A percentile compares a stretch with the other conserved stretches of the same genome.
These are phyloP conservation scores for Penicillium janthinellum DNA, from an alignment of 2,329 filamentous ascomycete species.

Conservation along the genomic window DNA sequence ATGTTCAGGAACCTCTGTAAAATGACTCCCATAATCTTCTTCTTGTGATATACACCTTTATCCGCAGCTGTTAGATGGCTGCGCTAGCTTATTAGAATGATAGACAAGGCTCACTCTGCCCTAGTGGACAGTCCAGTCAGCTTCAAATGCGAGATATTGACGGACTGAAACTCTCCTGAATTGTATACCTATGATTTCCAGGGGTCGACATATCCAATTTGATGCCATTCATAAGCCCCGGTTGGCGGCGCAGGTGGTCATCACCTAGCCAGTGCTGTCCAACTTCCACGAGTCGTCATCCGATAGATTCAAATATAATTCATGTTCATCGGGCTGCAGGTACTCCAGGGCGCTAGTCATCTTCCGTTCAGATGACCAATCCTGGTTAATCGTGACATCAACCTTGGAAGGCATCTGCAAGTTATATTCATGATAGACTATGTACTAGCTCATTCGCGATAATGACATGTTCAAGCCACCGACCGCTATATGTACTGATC, in stretches of 20 bases:
- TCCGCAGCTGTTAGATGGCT: neutral
- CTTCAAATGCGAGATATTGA: neutral
- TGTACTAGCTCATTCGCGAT: neutral
- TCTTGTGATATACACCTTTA: constrained; percentile 13
- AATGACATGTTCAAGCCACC: neutral
- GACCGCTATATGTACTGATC: neutral
- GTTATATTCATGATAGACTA: neutral
- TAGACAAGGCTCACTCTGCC: neutral
- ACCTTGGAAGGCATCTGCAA: neutral
- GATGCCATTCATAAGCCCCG: too few relatives aligned
- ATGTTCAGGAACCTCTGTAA: constrained; percentile 17
- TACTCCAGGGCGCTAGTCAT: too few relatives aligned
- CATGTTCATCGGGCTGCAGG: too few relatives aligned
- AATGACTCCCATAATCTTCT: constrained; percentile 20
- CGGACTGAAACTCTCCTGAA: neutral
- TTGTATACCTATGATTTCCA: neutral
- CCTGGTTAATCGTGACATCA: neutral
- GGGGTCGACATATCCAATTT: too few relatives aligned
- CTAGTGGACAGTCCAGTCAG: neutral
- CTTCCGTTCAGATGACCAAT: too few relatives aligned
- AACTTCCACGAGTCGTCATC: too few relatives aligned
- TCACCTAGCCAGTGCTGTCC: too few relatives aligned
- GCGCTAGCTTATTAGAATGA: constrained; percentile 1
- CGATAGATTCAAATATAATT: too few relatives aligned
- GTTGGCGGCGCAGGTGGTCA: too few relatives aligned